Evolutionary conservation across 2,329 filamentous ascomycete species (phyloP).

Genomic region (Periconia sp.): DNA sequence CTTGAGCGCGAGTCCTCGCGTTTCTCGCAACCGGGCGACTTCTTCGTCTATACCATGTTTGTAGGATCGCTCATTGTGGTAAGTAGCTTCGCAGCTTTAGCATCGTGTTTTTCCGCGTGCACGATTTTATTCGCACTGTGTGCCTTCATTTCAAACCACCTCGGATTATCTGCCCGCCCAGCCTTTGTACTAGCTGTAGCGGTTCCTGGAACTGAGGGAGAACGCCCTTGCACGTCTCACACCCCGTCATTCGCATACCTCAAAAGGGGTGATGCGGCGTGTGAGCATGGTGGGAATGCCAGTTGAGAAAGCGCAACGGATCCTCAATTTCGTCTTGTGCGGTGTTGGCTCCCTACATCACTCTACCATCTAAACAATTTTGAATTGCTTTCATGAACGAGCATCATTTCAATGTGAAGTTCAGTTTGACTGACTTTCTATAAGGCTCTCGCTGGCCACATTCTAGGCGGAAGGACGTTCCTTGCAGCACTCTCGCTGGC

Average conservation of each 20-base stretch:
- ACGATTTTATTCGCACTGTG: constrained; percentile 13
- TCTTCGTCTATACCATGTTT: constrained; percentile 79
- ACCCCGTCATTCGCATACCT: constrained; percentile 55
- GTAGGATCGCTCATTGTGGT: constrained; percentile 73
- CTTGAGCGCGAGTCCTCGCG: constrained; percentile 72
- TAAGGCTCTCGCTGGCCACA: constrained; percentile 56
- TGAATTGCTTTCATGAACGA: neutral
- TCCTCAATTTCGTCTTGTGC: constrained; percentile 55
- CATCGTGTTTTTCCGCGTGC: constrained; percentile 22
- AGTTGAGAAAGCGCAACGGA: constrained; percentile 58
- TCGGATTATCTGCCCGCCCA: constrained; percentile 62
- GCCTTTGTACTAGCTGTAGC: constrained; percentile 52
- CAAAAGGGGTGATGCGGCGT: constrained; percentile 48
- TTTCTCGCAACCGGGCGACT: constrained; percentile 74
- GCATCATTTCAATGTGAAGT: constrained; percentile 7
- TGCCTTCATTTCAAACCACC: constrained; percentile 46
- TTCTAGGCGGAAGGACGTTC: constrained; percentile 57
- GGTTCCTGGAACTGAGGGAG: constrained; percentile 59
- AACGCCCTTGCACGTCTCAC: constrained; percentile 54
- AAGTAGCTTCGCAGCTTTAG: constrained; percentile 53
- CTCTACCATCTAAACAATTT: constrained; percentile 8
- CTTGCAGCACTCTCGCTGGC: constrained; percentile 69
- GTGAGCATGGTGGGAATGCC: constrained; percentile 55
- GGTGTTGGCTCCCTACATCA: constrained; percentile 69
- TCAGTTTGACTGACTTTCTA: constrained; percentile 28